Conservation (phyloP, 257 asterid genomes). For the Eucommia ulmoides region DNA sequence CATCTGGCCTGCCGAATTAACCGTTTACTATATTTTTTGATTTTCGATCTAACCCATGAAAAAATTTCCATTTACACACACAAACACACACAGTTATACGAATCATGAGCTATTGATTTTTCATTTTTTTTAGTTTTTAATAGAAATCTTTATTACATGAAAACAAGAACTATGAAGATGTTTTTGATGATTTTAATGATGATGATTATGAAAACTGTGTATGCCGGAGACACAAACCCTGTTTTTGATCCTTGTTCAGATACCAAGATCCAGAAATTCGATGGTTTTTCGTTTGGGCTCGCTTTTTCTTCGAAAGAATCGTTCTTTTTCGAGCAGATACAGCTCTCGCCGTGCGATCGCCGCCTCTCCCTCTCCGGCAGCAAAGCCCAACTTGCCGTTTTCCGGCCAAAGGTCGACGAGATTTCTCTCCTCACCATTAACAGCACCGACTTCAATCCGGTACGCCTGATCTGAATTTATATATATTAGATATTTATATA, state of each 20-base stretch:
- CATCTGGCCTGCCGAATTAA: no score
- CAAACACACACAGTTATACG: no score
- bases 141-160: background rate
- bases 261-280: slow-evolving; percentile 46
- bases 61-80: no score
- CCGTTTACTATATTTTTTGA: background rate
- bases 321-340: slow-evolving; percentile 66
- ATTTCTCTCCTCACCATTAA: slow-evolving; percentile 75
- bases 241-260: slow-evolving; percentile 72
- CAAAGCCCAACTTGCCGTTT: slow-evolving; percentile 53
- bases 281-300: slow-evolving; percentile 83
- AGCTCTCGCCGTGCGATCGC: slow-evolving; percentile 85
- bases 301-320: slow-evolving; percentile 56
- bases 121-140: no score
- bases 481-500: background rate
- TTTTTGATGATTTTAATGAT: slow-evolving; percentile 8
- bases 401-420: slow-evolving; percentile 89
- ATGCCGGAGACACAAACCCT: slow-evolving; percentile 45
- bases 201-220: slow-evolving; percentile 19
- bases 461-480: slow-evolving; percentile 9
- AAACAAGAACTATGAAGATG: slow-evolving; percentile 13
- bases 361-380: slow-evolving; percentile 47
- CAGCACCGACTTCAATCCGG: slow-evolving; percentile 44
- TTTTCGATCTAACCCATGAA: background rate
- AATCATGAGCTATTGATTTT: no score